A percentile compares a stretch with the other conserved stretches of the same genome.
phyloP scores from a whole-genome alignment of 2,329 filamentous ascomycete genomes.

The Stagonosporopsis tanaceti region DNA sequence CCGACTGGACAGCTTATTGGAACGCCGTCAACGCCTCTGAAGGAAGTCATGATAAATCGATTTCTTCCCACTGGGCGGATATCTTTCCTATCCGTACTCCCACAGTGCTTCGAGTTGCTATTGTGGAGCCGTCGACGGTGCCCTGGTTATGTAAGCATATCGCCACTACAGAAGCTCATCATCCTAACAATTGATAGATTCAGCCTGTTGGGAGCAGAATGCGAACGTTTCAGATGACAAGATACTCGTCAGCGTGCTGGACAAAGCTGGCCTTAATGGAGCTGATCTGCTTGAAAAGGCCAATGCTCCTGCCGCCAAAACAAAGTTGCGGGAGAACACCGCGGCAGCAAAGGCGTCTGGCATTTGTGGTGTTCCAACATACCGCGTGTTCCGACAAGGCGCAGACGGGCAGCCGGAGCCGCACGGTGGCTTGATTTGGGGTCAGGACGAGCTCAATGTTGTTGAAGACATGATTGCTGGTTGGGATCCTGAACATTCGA shows the following conservation, averaged over 20 bases:
- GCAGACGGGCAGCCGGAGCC: slow-evolving; percentile 23
- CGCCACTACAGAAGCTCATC: not conserved
- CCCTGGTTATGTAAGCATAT: slow-evolving; percentile 36
- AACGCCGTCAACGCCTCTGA: slow-evolving; percentile 43
- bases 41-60: slow-evolving; percentile 30
- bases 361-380: slow-evolving; percentile 47
- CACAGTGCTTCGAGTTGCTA: slow-evolving; percentile 40
- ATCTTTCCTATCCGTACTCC: slow-evolving; percentile 46
- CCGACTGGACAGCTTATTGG: slow-evolving; percentile 45
- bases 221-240: slow-evolving; percentile 38
- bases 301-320: slow-evolving; percentile 34
- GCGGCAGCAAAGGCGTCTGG: slow-evolving; percentile 42
- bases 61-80: slow-evolving; percentile 43
- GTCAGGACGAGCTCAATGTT: slow-evolving; percentile 45
- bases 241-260: slow-evolving; percentile 34
- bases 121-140: slow-evolving; percentile 36
- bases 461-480: slow-evolving; percentile 47
- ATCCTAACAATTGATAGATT: slow-evolving; percentile 31
- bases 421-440: slow-evolving; percentile 42
- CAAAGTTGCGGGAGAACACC: slow-evolving; percentile 37
- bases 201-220: slow-evolving; percentile 46
- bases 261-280: slow-evolving; percentile 39
- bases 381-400: slow-evolving; percentile 35
- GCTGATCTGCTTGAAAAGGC: slow-evolving; percentile 35
- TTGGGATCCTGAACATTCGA: slow-evolving; percentile 28